These are phyloP conservation scores for Neurospora sp. DNA, from an alignment of 495 filamentous ascomycete species.

Conservation along the genomic window DNA sequence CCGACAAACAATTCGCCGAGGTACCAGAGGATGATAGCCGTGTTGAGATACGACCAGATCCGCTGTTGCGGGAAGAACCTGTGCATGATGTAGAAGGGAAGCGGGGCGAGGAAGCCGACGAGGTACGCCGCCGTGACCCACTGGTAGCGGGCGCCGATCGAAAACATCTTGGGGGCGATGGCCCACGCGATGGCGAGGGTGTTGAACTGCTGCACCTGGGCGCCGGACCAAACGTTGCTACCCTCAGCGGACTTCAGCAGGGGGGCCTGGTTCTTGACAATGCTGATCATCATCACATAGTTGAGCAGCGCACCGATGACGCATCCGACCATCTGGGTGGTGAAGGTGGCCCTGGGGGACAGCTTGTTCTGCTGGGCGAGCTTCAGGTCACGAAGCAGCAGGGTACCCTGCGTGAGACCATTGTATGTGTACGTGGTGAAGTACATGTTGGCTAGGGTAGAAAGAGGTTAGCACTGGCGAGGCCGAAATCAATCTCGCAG, in stretches of 20 bases:
- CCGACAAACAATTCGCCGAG: slow-evolving; percentile 23
- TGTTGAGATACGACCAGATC: slow-evolving; percentile 10
- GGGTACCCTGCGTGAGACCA: slow-evolving; percentile 15
- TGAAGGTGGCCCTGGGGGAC: slow-evolving; percentile 31
- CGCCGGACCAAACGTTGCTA: slow-evolving; percentile 30
- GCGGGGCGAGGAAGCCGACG: slow-evolving; percentile 26
- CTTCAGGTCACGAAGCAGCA: slow-evolving; percentile 24
- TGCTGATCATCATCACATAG: slow-evolving; percentile 32
- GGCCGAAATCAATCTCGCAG: no score
- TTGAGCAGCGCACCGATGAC: slow-evolving; percentile 32
- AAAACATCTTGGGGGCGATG: slow-evolving; percentile 38
- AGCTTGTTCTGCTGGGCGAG: slow-evolving; percentile 30
- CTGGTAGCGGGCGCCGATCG: slow-evolving; percentile 22
- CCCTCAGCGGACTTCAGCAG: slow-evolving; percentile 21
- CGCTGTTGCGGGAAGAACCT: not conserved
- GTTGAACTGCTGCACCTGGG: slow-evolving; percentile 28
- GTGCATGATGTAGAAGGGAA: slow-evolving; percentile 5
- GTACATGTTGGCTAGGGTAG: slow-evolving; percentile 21
- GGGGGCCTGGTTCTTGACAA: slow-evolving; percentile 22
- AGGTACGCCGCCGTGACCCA: slow-evolving; percentile 31
- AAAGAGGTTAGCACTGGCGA: not conserved
- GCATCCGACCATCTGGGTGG: slow-evolving; percentile 32
- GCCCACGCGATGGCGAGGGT: slow-evolving; percentile 33
- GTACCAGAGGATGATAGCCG: slow-evolving; percentile 29
- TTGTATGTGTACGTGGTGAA: slow-evolving; percentile 20